phyloP scores from a whole-genome alignment of 768 basidiomycete species.

The Pleurotus giganteus region DNA sequence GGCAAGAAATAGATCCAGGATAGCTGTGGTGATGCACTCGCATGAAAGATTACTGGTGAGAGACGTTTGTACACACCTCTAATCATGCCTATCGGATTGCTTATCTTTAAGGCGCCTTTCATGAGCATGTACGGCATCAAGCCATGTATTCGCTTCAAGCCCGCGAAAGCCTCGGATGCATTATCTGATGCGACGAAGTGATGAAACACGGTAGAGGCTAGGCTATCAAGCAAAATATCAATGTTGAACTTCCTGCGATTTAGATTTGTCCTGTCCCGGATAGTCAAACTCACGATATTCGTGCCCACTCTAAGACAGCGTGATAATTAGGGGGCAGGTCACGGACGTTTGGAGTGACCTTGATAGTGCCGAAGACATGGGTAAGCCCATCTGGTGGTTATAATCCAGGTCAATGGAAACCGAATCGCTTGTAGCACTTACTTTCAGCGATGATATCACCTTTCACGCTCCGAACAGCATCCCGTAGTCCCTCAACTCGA shows the following conservation, averaged over 20 bases:
- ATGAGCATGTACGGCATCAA: conserved; percentile 98
- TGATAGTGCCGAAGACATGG: conserved; percentile 85
- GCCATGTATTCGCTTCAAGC: conserved; percentile 90
- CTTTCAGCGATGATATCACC: conserved; percentile 91
- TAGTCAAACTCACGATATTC: conserved; percentile 77
- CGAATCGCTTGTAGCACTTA: conserved; percentile 20
- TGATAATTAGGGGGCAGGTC: conserved; percentile 82
- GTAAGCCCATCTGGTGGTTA: conserved; percentile 74
- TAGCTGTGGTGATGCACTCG: conserved; percentile 32
- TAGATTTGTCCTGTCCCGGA: not conserved
- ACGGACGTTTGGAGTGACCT: conserved; percentile 71
- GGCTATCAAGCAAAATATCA: conserved; percentile 37
- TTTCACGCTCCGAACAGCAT: conserved; percentile 83
- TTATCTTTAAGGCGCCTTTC: conserved; percentile 86
- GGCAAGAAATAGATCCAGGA: conserved; percentile 94
- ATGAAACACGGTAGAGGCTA: conserved; percentile 96
- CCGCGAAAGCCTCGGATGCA: conserved; percentile 84
- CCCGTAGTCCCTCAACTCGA: conserved; percentile 83
- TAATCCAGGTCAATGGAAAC: not conserved
- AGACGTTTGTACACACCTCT: conserved; percentile 49
- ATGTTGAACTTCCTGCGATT: conserved; percentile 3
- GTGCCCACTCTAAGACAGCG: conserved; percentile 93
- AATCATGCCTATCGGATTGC: conserved; percentile 96
- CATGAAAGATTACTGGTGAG: conserved; percentile 6
- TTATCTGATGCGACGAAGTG: conserved; percentile 91